Evolutionary conservation across 2,329 filamentous ascomycete species (phyloP).

Genomic region (Mycocentrospora acerina): DNA sequence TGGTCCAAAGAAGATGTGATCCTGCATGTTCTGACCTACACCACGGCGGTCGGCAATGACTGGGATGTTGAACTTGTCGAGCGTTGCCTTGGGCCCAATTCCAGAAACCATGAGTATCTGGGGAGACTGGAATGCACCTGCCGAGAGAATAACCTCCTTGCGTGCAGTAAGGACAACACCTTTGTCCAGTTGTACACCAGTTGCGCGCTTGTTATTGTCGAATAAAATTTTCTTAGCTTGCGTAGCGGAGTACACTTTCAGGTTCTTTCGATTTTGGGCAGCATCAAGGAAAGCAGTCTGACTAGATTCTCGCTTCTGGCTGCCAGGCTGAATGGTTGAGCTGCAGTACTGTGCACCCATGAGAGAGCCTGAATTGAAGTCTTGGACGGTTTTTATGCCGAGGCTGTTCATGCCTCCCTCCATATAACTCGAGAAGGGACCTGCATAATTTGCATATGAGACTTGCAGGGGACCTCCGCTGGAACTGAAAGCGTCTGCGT

Average conservation of each 20-base stretch:
- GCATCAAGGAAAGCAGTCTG: constrained; percentile 7
- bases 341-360: neutral
- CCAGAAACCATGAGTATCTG: constrained; percentile 43
- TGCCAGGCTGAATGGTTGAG: neutral
- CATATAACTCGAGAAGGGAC: neutral
- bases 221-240: constrained; percentile 41
- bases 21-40: constrained; percentile 25
- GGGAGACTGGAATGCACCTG: constrained; percentile 46
- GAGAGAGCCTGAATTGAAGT: neutral
- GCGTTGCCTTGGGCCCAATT: constrained; percentile 25
- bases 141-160: constrained; percentile 47
- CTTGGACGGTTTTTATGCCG: neutral
- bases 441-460: neutral
- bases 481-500: neutral
- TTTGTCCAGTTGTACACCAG: too few relatives aligned
- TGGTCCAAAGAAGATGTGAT: constrained; percentile 18
- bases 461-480: neutral
- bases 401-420: neutral
- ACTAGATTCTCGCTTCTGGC: constrained; percentile 9
- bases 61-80: constrained; percentile 16
- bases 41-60: constrained; percentile 19
- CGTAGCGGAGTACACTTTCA: constrained; percentile 32
- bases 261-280: neutral
- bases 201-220: constrained; percentile 11
- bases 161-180: constrained; percentile 21